Evolutionary conservation across 2,329 filamentous ascomycete genomes (phyloP), one percentile per base, ranked within the genome.

Genomic region (Aspergillus quadricinctus): DNA sequence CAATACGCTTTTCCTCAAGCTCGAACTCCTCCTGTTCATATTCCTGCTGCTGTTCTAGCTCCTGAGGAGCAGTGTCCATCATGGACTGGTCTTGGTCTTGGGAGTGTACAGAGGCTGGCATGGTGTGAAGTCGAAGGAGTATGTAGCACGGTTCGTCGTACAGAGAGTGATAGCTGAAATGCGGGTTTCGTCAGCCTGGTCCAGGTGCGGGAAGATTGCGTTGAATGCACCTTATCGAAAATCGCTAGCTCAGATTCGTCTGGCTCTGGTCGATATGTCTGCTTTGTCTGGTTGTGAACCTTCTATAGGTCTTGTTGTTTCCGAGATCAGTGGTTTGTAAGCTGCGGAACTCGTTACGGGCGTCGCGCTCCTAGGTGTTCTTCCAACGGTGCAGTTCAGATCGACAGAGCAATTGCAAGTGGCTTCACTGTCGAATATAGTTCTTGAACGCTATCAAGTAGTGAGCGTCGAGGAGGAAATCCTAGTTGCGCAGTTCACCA

Each of bases 1-100:
- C 79, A 48, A 89, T 84, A 63, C 84, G 78, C 73, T 85, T 84
- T 51, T 75, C 71, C 9, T 72, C 71, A 43, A 72, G 54, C 46
- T 69, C 67, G 31, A 69, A 48, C 5, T 60, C 54, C 11, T 75
- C 72, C 50, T 46, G 43, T 23, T 81, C 78, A 54, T 81, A 78
- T 51, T 81, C 79, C 25, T 76, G 72, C 27, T 78, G 72, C 9
- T 77, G 74, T 19, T 80, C 75, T 43, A 78, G 61, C 21, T 68
- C 61, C 10, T 68, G 61, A 29, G 63, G 58, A 25, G 67, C 64
- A 31, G 66, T 70, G 56, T 77, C 74, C 46, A 69, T 57, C 75
- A 77, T 78, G 59, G 72, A 70, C 63, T 76, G 74, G 57, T 74
- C 71, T 25, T 73, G 64, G 50, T 76, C 73, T 59, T 74, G 65